Conservation (phyloP, 306 rosid genomes). For the Lathyrus tuberosus region DNA sequence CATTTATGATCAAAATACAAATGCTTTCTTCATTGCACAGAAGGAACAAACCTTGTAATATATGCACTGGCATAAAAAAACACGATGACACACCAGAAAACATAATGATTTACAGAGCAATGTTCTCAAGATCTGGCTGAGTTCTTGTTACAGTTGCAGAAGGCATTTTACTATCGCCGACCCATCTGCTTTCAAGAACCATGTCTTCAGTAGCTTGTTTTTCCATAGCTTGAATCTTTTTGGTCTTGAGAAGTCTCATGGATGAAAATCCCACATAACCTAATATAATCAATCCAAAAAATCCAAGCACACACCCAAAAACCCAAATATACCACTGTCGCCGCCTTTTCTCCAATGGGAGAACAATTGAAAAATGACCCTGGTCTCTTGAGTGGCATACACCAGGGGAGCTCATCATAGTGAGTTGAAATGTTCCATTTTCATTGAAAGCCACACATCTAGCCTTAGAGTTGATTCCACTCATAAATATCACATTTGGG, state of each 20-base stretch:
- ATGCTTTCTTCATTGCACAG: slow-evolving; percentile 28
- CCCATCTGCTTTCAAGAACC: slow-evolving; percentile 76
- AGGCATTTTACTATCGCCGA: slow-evolving; percentile 75
- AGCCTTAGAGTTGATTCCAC: slow-evolving; percentile 41
- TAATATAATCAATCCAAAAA: slow-evolving; percentile 41
- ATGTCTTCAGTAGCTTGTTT: slow-evolving; percentile 69
- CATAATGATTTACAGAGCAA: slow-evolving; percentile 36
- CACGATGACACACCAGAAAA: slow-evolving; percentile 1
- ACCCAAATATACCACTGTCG: slow-evolving; percentile 57
- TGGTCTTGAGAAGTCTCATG: slow-evolving; percentile 49
- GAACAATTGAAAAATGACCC: slow-evolving; percentile 70
- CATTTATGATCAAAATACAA: slow-evolving; percentile 36
- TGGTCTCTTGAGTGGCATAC: slow-evolving; percentile 56
- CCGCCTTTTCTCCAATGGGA: slow-evolving; percentile 49
- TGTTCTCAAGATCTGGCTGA: slow-evolving; percentile 64
- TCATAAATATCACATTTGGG: slow-evolving; percentile 38
- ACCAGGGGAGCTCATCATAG: slow-evolving; percentile 52
- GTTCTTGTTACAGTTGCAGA: slow-evolving; percentile 78
- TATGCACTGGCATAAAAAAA: slow-evolving; percentile 4
- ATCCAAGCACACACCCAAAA: slow-evolving; percentile 58
- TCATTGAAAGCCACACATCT: slow-evolving; percentile 58
- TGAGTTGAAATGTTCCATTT: slow-evolving; percentile 58
- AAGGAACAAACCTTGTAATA: slow-evolving; percentile 22
- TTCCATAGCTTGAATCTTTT: slow-evolving; percentile 71
- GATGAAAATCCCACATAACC: slow-evolving; percentile 55